Evolutionary conservation across 768 basidiomycete species (phyloP).

Genomic region (Roridomyces roridus): DNA sequence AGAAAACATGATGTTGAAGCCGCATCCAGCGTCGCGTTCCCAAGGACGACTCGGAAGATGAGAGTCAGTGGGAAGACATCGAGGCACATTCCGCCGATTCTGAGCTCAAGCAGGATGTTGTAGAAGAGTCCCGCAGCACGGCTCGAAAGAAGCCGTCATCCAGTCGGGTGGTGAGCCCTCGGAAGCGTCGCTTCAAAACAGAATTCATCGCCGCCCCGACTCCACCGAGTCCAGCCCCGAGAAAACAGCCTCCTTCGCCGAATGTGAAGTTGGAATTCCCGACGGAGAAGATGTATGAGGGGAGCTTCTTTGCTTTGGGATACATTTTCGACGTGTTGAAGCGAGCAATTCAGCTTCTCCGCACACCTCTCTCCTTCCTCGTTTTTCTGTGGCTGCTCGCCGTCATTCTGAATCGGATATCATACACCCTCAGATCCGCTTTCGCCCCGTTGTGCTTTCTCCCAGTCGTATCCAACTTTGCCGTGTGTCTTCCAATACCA

Average conservation of each 20-base stretch:
- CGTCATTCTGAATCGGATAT: constrained; percentile 46
- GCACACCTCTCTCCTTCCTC: constrained; percentile 60
- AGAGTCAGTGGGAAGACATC: constrained; percentile 21
- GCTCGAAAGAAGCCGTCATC: neutral
- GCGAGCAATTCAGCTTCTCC: constrained; percentile 55
- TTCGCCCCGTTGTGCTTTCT: constrained; percentile 67
- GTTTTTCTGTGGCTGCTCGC: constrained; percentile 59
- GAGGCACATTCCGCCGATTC: neutral
- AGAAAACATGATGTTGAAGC: neutral
- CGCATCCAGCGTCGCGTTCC: neutral
- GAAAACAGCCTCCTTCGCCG: neutral
- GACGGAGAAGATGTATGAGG: constrained; percentile 24
- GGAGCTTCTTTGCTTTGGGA: constrained; percentile 33
- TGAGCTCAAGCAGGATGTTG: neutral
- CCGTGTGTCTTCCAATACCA: constrained; percentile 45
- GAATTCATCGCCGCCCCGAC: neutral
- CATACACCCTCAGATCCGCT: constrained; percentile 48
- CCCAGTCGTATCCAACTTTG: constrained; percentile 59
- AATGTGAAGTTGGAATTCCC: constrained; percentile 8
- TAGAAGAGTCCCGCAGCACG: constrained; percentile 6
- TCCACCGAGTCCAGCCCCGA: neutral
- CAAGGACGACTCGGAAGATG: neutral
- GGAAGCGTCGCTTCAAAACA: constrained; percentile 16
- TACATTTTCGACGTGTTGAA: constrained; percentile 58
- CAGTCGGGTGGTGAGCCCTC: constrained; percentile 5